Conservation (phyloP, 495 filamentous ascomycete genomes). For the Hypomontagnella monticulosa region DNA sequence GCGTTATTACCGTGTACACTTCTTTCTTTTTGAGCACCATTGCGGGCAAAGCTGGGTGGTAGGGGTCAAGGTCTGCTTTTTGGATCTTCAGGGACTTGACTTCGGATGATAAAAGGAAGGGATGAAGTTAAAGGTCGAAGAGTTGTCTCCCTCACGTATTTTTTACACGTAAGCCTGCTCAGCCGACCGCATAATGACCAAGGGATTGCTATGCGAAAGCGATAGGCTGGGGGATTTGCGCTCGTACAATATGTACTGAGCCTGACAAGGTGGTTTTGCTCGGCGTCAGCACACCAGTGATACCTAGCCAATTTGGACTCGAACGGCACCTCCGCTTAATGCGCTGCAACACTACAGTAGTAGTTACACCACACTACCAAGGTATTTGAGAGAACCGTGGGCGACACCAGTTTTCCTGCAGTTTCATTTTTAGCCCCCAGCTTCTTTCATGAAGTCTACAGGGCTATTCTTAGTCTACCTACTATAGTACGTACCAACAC, state of each 20-base stretch:
- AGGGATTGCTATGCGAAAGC: slow-evolving; percentile 11
- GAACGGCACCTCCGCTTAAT: slow-evolving; percentile 22
- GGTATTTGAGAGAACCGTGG: background rate
- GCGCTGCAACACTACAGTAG: slow-evolving; percentile 1
- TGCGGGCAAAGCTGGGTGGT: slow-evolving; percentile 6
- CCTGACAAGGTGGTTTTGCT: slow-evolving; percentile 21
- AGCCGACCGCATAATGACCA: slow-evolving; percentile 27
- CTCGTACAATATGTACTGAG: slow-evolving; percentile 21
- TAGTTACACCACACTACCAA: background rate
- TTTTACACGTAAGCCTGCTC: slow-evolving; percentile 35
- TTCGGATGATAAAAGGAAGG: slow-evolving; percentile 10
- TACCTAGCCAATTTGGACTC: slow-evolving; percentile 14
- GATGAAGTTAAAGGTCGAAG: background rate
- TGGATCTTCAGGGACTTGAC: background rate
- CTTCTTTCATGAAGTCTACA: background rate
- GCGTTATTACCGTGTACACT: slow-evolving; percentile 58
- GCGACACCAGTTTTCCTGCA: background rate
- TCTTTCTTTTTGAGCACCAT: slow-evolving; percentile 62
- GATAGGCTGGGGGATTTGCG: slow-evolving; percentile 23
- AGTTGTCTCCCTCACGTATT: slow-evolving; percentile 16
- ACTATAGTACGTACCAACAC: slow-evolving; percentile 3
- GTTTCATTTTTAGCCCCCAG: slow-evolving; percentile 20
- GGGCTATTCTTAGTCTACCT: slow-evolving; percentile 33
- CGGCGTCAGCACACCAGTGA: slow-evolving; percentile 31
- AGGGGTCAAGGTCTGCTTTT: background rate